Conservation (phyloP, 2,329 filamentous ascomycete species). For the Arthroderma uncinatum region DNA sequence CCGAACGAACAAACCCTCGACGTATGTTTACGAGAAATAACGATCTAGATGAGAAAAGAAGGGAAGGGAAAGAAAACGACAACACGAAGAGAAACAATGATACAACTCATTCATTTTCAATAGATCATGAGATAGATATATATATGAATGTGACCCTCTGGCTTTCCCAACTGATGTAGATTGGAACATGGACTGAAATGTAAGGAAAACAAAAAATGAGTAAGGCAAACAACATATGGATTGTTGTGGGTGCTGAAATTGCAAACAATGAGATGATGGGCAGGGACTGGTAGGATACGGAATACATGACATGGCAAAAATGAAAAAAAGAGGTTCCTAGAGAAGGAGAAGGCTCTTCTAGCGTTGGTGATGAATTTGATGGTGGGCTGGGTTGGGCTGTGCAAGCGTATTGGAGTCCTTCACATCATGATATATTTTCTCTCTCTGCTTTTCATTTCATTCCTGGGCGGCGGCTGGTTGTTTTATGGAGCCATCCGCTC, state of each 20-base stretch:
- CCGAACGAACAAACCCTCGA: background rate
- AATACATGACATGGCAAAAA: background rate
- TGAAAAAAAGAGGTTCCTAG: background rate
- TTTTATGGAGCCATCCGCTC: constrained; percentile 18
- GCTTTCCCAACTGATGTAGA: constrained; percentile 2
- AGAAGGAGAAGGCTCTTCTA: background rate
- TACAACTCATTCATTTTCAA: constrained; percentile 5
- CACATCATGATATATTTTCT: background rate
- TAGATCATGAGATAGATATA: constrained; percentile 3
- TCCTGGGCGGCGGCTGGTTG: background rate
- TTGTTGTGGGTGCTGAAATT: background rate
- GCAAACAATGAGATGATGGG: background rate
- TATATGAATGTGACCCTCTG: constrained; percentile 2
- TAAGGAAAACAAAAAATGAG: background rate
- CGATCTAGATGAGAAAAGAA: background rate
- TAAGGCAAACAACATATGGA: background rate
- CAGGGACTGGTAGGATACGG: background rate
- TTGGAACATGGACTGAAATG: background rate
- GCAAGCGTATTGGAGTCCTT: background rate
- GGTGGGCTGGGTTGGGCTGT: background rate
- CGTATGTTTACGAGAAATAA: background rate
- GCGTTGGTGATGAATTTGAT: background rate
- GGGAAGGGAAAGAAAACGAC: background rate
- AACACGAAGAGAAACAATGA: background rate
- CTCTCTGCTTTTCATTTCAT: constrained; percentile 1